phyloP scores from a whole-genome alignment of 768 basidiomycete species.

The Cubamyces lactineus region DNA sequence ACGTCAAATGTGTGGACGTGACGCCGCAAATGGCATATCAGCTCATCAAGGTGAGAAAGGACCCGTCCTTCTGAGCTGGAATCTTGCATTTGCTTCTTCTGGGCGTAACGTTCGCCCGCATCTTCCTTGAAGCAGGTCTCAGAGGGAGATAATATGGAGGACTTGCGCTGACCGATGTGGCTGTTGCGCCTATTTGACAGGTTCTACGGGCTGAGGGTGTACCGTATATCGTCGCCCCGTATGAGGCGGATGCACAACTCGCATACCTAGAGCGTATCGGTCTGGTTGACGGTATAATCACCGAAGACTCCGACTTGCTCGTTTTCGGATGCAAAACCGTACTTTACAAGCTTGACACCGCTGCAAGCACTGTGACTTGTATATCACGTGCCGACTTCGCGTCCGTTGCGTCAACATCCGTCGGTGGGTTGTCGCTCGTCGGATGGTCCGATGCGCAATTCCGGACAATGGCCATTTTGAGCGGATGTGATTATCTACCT shows the following conservation, averaged over 20 bases:
- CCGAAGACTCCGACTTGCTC: conserved; percentile 96
- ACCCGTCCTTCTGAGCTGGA: conserved; percentile 6
- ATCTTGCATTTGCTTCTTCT: conserved; percentile 13
- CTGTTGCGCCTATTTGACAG: conserved; percentile 43
- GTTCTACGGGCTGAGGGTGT: conserved; percentile 83
- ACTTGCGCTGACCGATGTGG: conserved; percentile 15
- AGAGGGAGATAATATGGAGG: background rate
- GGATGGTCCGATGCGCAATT: conserved; percentile 94
- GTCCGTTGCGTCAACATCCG: conserved; percentile 48
- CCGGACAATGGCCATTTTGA: conserved; percentile 90
- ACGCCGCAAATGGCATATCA: conserved; percentile 98
- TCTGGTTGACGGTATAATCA: conserved; percentile 88
- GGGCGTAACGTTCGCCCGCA: background rate
- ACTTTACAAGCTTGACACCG: conserved; percentile 88
- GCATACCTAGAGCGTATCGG: conserved; percentile 86
- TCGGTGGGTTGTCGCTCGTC: conserved; percentile 71
- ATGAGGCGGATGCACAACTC: conserved; percentile 98
- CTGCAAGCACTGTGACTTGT: conserved; percentile 62
- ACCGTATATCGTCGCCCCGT: conserved; percentile 91
- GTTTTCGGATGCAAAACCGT: conserved; percentile 95
- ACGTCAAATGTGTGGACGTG: conserved; percentile 90
- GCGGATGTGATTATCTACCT: conserved; percentile 90
- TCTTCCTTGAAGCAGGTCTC: background rate
- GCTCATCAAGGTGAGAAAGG: conserved; percentile 82
- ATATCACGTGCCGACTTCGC: conserved; percentile 74